A percentile compares a stretch with the other conserved stretches of the same genome.
Evolutionary conservation across 352 stramenopile species (phyloP).

Genomic region (Phytopythium vexans): DNA sequence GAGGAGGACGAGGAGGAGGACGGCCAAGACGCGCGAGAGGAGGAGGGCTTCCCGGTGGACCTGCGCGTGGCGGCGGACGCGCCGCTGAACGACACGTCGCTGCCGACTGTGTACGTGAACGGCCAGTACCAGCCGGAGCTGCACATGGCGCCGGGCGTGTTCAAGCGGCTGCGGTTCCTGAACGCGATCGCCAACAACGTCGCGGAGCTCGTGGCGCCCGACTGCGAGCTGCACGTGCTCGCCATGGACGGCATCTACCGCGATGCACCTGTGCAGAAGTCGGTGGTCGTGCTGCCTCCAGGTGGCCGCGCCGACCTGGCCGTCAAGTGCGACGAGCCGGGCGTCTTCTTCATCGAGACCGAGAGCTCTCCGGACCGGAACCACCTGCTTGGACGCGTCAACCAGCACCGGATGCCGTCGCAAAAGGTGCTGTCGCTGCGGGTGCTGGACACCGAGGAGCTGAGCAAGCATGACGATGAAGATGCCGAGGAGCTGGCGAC

Average conservation of each 20-base stretch:
- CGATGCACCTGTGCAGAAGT: slow-evolving; percentile 29
- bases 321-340: slow-evolving; percentile 38
- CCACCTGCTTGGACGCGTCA: slow-evolving; percentile 50
- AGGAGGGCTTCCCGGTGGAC: slow-evolving; percentile 34
- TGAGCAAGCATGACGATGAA: slow-evolving; percentile 9
- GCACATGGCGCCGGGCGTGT: slow-evolving; percentile 40
- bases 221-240: slow-evolving; percentile 54
- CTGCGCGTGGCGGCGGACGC: slow-evolving; percentile 36
- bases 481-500: slow-evolving; percentile 24
- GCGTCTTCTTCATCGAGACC: slow-evolving; percentile 65
- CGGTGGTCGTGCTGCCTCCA: slow-evolving; percentile 59
- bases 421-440: slow-evolving; percentile 60
- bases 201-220: slow-evolving; percentile 53
- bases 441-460: slow-evolving; percentile 18
- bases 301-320: slow-evolving; percentile 64
- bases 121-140: slow-evolving; percentile 65
- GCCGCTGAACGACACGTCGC: slow-evolving; percentile 66
- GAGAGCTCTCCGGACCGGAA: slow-evolving; percentile 57
- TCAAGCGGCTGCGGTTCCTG: slow-evolving; percentile 67
- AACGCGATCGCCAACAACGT: slow-evolving; percentile 86
- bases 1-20: slow-evolving; percentile 5
- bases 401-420: slow-evolving; percentile 67
- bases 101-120: slow-evolving; percentile 72
- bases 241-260: slow-evolving; percentile 75
- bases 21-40: slow-evolving; percentile 12